These are phyloP conservation scores for Hibiscus syriacus DNA, from an alignment of 345 rosid genomes.

Conservation along the genomic window DNA sequence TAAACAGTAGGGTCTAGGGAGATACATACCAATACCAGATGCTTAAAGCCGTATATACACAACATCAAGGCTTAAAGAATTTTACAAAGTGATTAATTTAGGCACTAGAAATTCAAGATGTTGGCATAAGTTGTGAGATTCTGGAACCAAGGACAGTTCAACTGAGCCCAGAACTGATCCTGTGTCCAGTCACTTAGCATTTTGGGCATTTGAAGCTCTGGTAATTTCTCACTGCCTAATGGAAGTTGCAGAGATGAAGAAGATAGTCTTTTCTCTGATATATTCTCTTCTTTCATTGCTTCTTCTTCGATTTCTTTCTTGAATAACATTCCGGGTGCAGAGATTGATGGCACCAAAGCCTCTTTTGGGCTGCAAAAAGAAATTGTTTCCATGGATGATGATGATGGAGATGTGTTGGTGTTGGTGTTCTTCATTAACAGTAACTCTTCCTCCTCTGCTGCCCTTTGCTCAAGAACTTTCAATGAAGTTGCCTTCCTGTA, in stretches of 20 bases:
- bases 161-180: constrained; percentile 45
- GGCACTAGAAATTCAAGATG: constrained; percentile 42
- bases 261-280: background rate
- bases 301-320: constrained; percentile 50
- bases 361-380: constrained; percentile 38
- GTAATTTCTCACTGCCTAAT: constrained; percentile 33
- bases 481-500: constrained; percentile 86
- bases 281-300: constrained; percentile 7
- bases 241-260: constrained; percentile 37
- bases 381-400: constrained; percentile 30
- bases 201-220: constrained; percentile 72
- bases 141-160: constrained; percentile 83
- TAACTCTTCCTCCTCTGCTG: constrained; percentile 50
- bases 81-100: too few relatives aligned
- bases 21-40: background rate
- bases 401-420: constrained; percentile 25
- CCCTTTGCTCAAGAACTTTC: constrained; percentile 84
- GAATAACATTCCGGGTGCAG: constrained; percentile 17
- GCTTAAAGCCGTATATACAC: background rate
- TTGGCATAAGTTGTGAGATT: constrained; percentile 44
- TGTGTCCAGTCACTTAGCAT: constrained; percentile 56
- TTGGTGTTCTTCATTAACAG: constrained; percentile 11
- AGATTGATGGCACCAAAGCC: constrained; percentile 17
- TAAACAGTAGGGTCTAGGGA: background rate
- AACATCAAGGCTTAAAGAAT: background rate